phyloP scores from a whole-genome alignment of 805 yeast genomes.

The Schwanniomyces yamadae region DNA sequence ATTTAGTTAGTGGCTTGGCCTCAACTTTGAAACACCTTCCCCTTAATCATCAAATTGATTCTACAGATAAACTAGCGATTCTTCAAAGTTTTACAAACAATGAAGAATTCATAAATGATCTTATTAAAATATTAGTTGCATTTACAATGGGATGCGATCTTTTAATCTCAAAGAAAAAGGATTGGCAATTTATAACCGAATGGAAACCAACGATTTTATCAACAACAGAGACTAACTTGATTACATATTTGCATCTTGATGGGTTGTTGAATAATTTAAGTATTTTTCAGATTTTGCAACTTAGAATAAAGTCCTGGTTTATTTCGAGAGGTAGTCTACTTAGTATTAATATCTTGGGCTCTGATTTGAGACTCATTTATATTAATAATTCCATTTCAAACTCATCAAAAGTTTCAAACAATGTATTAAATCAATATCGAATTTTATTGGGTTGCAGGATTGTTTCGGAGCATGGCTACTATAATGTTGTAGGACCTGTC shows the following conservation, averaged over 20 bases:
- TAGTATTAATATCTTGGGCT: slow-evolving; percentile 11
- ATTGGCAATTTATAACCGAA: slow-evolving; percentile 12
- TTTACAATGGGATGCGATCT: slow-evolving; percentile 32
- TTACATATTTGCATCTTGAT: slow-evolving; percentile 14
- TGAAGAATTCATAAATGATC: slow-evolving; percentile 25
- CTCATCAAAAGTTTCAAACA: slow-evolving; percentile 15
- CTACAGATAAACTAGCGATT: slow-evolving; percentile 22
- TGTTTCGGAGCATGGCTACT: slow-evolving; percentile 47
- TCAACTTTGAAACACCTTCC: slow-evolving; percentile 51
- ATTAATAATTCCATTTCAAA: slow-evolving; percentile 27
- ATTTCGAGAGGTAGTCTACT: slow-evolving; percentile 52
- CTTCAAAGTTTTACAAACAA: slow-evolving; percentile 17
- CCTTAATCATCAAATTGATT: slow-evolving; percentile 30
- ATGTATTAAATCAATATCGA: slow-evolving; percentile 40
- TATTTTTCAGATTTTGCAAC: slow-evolving; percentile 18
- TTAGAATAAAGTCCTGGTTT: slow-evolving; percentile 39
- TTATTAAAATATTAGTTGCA: slow-evolving; percentile 40
- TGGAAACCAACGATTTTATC: slow-evolving; percentile 32
- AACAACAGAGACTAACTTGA: slow-evolving; percentile 21
- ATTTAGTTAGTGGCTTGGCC: slow-evolving; percentile 53
- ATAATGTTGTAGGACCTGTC: slow-evolving; percentile 56
- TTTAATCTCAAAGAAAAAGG: slow-evolving; percentile 13
- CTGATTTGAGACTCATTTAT: slow-evolving; percentile 42
- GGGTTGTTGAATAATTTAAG: slow-evolving; percentile 7
- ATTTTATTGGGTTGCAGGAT: slow-evolving; percentile 50